A percentile compares a stretch with the other conserved stretches of the same genome.
phyloP scores from a whole-genome alignment of 371 early-diverging fungal species.

The Rhizopus delemar region DNA sequence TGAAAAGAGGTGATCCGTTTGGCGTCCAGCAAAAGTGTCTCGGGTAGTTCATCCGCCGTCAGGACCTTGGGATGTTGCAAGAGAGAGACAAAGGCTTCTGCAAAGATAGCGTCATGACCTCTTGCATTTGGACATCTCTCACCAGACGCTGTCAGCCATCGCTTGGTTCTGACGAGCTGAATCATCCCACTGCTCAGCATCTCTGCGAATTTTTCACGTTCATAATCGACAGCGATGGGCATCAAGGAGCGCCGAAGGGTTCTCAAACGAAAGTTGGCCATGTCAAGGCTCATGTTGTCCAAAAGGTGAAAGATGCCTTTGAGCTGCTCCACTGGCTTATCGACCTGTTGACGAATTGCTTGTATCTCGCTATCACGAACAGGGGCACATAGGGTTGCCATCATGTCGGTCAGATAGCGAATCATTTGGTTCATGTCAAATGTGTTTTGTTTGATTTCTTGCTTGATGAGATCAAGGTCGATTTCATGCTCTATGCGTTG shows the following conservation, averaged over 20 bases:
- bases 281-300: slow-evolving; percentile 74
- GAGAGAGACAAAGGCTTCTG: slow-evolving; percentile 65
- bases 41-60: slow-evolving; percentile 50
- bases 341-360: slow-evolving; percentile 19
- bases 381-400: slow-evolving; percentile 76
- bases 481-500: slow-evolving; percentile 56
- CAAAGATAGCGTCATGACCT: slow-evolving; percentile 44
- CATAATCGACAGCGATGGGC: slow-evolving; percentile 72
- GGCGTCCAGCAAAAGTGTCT: slow-evolving; percentile 69
- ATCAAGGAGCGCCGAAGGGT: slow-evolving; percentile 64
- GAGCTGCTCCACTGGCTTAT: slow-evolving; percentile 12
- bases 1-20: slow-evolving; percentile 62
- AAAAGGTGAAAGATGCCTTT: slow-evolving; percentile 33
- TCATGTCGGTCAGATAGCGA: slow-evolving; percentile 49
- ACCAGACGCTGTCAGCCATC: slow-evolving; percentile 57
- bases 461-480: slow-evolving; percentile 60
- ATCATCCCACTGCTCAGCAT: slow-evolving; percentile 39
- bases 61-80: slow-evolving; percentile 40
- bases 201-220: slow-evolving; percentile 62
- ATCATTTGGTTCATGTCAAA: slow-evolving; percentile 54
- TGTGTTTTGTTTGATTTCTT: slow-evolving; percentile 50
- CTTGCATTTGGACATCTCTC: slow-evolving; percentile 37
- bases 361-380: slow-evolving; percentile 67
- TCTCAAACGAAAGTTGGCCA: slow-evolving; percentile 69
- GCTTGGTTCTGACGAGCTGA: slow-evolving; percentile 51